Conservation (phyloP, 768 basidiomycete species). For the Astraeus odoratus region DNA sequence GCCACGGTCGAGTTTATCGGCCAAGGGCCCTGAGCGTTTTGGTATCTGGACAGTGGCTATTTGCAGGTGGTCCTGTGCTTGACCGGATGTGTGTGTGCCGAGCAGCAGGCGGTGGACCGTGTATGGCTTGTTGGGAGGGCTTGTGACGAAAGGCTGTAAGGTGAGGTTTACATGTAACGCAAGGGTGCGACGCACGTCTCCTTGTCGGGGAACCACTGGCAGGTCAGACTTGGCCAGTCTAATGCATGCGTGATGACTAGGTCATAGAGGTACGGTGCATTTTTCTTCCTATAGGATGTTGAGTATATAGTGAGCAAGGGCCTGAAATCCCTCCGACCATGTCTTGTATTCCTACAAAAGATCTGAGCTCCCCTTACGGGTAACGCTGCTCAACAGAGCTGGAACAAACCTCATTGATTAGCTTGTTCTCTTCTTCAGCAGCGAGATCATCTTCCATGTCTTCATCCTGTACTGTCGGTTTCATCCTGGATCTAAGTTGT, state of each 20-base stretch:
- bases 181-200: slow-evolving; percentile 60
- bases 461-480: slow-evolving; percentile 42
- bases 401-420: slow-evolving; percentile 71
- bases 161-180: neutral
- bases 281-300: slow-evolving; percentile 69
- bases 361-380: no score
- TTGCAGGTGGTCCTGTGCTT: slow-evolving; percentile 90
- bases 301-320: neutral
- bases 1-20: slow-evolving; percentile 69
- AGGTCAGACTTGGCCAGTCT: slow-evolving; percentile 96
- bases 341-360: slow-evolving; percentile 71
- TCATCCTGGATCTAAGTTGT: slow-evolving; percentile 29
- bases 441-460: slow-evolving; percentile 75
- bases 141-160: slow-evolving; percentile 34
- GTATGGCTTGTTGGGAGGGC: slow-evolving; percentile 87
- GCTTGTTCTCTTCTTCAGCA: slow-evolving; percentile 82
- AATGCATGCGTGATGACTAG: slow-evolving; percentile 95
- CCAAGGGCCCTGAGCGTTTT: slow-evolving; percentile 61
- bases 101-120: slow-evolving; percentile 90
- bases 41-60: slow-evolving; percentile 94
- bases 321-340: slow-evolving; percentile 42
- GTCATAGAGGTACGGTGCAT: slow-evolving; percentile 97
- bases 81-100: slow-evolving; percentile 95
- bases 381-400: slow-evolving; percentile 3
- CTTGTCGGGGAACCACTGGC: slow-evolving; percentile 98